Evolutionary conservation across 2,329 filamentous ascomycete genomes (phyloP).

Genomic region (Fusarium kyushuense): DNA sequence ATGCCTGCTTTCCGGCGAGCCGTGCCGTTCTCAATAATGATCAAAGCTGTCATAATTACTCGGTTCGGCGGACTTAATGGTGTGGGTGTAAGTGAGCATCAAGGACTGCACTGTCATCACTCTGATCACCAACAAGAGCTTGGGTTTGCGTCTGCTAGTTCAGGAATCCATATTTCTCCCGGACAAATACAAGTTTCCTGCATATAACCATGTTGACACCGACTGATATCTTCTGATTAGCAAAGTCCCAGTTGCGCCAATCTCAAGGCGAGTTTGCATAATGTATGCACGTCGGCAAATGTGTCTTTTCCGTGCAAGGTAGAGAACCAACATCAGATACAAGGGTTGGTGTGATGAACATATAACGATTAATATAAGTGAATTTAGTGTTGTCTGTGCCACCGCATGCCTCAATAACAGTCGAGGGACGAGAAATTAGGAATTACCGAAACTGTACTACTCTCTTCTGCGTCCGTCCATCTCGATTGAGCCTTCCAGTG

Average conservation of each 20-base stretch:
- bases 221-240: constrained; percentile 17
- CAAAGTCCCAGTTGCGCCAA: constrained; percentile 22
- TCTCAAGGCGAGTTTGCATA: constrained; percentile 18
- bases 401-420: constrained; percentile 22
- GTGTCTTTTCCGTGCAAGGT: constrained; percentile 7
- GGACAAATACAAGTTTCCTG: constrained; percentile 30
- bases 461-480: constrained; percentile 28
- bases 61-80: constrained; percentile 31
- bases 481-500: constrained; percentile 25
- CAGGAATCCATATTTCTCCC: constrained; percentile 12
- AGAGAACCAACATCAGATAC: constrained; percentile 22
- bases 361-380: constrained; percentile 2
- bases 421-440: constrained; percentile 17
- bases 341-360: constrained; percentile 26
- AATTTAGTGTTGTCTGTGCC: constrained; percentile 25
- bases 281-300: constrained; percentile 20
- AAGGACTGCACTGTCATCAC: constrained; percentile 35
- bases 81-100: constrained; percentile 34
- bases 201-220: constrained; percentile 18
- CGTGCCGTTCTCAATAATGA: constrained; percentile 17
- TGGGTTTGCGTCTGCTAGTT: constrained; percentile 27
- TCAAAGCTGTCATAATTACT: constrained; percentile 23
- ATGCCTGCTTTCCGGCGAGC: constrained; percentile 20
- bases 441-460: constrained; percentile 17
- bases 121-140: constrained; percentile 44